Conservation (phyloP, 257 asterid genomes). For the Jacaranda copaia region DNA sequence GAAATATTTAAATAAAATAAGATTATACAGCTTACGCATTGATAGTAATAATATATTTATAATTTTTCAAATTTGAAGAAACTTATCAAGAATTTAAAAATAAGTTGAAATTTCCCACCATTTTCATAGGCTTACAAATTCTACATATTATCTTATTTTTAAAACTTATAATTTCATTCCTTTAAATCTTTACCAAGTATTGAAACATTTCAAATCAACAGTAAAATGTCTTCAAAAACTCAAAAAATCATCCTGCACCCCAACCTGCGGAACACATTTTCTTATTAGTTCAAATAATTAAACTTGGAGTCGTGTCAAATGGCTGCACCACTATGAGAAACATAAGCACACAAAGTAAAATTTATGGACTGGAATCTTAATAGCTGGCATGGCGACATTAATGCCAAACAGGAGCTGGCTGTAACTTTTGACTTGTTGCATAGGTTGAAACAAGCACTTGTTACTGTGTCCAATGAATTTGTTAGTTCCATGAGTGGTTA, state of each 20-base stretch:
- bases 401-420: background rate
- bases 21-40: no score
- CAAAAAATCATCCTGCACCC: background rate
- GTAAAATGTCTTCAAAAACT: no score
- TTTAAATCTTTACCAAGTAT: background rate
- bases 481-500: no score
- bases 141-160: no score
- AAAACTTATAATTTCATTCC: no score
- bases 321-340: background rate
- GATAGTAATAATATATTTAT: no score
- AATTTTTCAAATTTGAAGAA: background rate
- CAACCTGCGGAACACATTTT: background rate
- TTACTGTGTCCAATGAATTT: no score
- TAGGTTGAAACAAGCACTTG: no score
- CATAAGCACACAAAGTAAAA: background rate
- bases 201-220: no score
- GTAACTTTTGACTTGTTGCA: conserved; percentile 24
- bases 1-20: no score
- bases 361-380: background rate
- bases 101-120: background rate
- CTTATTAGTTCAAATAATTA: background rate
- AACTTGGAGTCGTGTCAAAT: background rate
- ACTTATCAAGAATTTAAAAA: no score
- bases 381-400: background rate
- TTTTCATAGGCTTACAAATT: no score